Evolutionary conservation across 495 filamentous ascomycete species (phyloP).

Genomic region (Aspergillus leporis): DNA sequence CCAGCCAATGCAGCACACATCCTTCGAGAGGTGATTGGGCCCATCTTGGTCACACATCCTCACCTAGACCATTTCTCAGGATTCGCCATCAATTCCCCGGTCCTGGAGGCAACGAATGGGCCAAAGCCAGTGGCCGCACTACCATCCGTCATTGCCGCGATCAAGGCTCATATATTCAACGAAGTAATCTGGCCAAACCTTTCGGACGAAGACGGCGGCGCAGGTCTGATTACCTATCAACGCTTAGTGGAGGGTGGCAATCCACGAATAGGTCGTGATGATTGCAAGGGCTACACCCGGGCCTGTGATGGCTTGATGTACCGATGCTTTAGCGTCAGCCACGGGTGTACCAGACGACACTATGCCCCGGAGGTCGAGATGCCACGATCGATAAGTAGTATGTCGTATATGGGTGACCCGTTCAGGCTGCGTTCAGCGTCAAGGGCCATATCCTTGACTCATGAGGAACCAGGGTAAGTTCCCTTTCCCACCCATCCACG

Average conservation of each 20-base stretch:
- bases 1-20: conserved; percentile 79
- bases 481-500: not conserved
- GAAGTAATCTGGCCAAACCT: conserved; percentile 97
- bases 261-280: conserved; percentile 72
- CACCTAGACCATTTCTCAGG: conserved; percentile 93
- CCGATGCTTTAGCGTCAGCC: conserved; percentile 76
- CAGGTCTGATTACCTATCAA: conserved; percentile 88
- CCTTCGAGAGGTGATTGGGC: conserved; percentile 74
- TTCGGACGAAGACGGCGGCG: conserved; percentile 92
- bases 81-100: conserved; percentile 88
- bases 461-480: not conserved
- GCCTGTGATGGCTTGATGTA: conserved; percentile 79
- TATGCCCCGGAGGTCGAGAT: conserved; percentile 46
- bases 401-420: conserved; percentile 40
- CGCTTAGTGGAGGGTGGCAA: conserved; percentile 86
- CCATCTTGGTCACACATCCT: conserved; percentile 89
- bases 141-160: conserved; percentile 79
- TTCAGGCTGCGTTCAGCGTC: conserved; percentile 20
- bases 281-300: conserved; percentile 77
- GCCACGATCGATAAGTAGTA: conserved; percentile 60
- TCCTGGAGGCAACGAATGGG: conserved; percentile 66
- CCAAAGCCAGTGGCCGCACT: conserved; percentile 84
- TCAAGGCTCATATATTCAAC: conserved; percentile 95
- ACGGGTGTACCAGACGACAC: conserved; percentile 80
- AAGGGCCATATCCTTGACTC: not conserved